Evolutionary conservation across 2,329 filamentous ascomycete genomes (phyloP).

Genomic region (Penicillium sp.): DNA sequence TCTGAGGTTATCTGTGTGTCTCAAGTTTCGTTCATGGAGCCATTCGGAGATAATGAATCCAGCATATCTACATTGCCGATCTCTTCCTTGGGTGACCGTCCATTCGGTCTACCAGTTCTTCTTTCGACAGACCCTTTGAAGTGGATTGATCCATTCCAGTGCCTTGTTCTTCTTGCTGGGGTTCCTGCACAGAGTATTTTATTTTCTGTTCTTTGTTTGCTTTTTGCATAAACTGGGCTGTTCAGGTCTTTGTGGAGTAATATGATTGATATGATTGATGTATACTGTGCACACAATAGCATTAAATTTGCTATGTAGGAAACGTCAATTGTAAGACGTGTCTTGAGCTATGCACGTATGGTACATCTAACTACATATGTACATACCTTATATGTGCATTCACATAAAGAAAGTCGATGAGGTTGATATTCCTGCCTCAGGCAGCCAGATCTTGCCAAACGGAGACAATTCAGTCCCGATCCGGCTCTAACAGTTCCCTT

Average conservation of each 20-base stretch:
- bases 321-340: background rate
- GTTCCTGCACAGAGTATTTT: slow-evolving; percentile 6
- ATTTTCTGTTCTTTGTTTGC: background rate
- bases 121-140: slow-evolving; percentile 1
- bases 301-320: background rate
- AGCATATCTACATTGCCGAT: slow-evolving; percentile 2
- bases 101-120: background rate
- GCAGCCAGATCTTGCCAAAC: slow-evolving; percentile 10
- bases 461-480: slow-evolving; percentile 12
- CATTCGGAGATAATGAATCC: slow-evolving; percentile 1
- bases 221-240: slow-evolving; percentile 15
- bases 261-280: slow-evolving; percentile 14
- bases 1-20: slow-evolving; percentile 11
- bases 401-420: no score
- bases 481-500: slow-evolving; percentile 11
- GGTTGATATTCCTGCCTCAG: slow-evolving; percentile 19
- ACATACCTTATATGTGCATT: no score
- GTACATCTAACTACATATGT: background rate
- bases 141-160: slow-evolving; percentile 5
- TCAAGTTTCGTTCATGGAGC: background rate
- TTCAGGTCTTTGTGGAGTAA: slow-evolving; percentile 13
- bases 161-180: slow-evolving; percentile 3
- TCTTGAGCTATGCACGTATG: background rate
- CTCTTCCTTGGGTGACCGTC: background rate
- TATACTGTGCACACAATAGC: slow-evolving; percentile 7